Evolutionary conservation across 192 early-diverging fungal species (phyloP).

Genomic region (Umbelopsis vinacea): DNA sequence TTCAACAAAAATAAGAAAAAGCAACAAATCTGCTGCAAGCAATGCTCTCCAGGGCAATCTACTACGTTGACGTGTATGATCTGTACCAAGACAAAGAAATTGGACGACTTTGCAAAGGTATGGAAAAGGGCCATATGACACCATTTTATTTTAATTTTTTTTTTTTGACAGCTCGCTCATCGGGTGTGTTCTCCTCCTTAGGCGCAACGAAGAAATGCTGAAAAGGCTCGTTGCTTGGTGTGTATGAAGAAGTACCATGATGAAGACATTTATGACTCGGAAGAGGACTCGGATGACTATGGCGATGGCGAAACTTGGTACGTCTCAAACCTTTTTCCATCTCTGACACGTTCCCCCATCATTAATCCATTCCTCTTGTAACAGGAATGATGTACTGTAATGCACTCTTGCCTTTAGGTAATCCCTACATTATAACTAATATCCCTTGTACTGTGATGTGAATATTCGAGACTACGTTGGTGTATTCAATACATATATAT

Average conservation of each 20-base stretch:
- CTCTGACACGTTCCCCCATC: neutral
- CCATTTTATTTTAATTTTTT: too few relatives aligned
- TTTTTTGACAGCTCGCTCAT: neutral
- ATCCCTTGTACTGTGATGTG: neutral
- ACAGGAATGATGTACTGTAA: conserved; percentile 12
- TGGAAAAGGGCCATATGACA: neutral
- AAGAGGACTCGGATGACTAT: conserved; percentile 28
- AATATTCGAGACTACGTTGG: neutral
- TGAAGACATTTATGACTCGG: conserved; percentile 42
- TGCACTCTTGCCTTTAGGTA: neutral
- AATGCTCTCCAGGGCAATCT: conserved; percentile 41
- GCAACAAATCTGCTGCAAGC: conserved; percentile 46
- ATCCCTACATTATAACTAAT: neutral
- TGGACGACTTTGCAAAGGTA: conserved; percentile 49
- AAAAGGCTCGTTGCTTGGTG: conserved; percentile 43
- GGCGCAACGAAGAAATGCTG: conserved; percentile 49
- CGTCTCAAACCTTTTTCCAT: neutral
- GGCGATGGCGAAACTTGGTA: conserved; percentile 30
- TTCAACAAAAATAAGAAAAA: conserved; percentile 37
- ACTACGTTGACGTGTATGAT: conserved; percentile 43
- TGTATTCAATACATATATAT: neutral
- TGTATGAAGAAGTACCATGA: conserved; percentile 49
- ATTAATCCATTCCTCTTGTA: neutral
- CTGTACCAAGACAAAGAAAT: conserved; percentile 38
- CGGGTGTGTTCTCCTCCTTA: conserved; percentile 15